Evolutionary conservation across 768 basidiomycete genomes (phyloP).

Genomic region (Gelatoporia subvermispora): DNA sequence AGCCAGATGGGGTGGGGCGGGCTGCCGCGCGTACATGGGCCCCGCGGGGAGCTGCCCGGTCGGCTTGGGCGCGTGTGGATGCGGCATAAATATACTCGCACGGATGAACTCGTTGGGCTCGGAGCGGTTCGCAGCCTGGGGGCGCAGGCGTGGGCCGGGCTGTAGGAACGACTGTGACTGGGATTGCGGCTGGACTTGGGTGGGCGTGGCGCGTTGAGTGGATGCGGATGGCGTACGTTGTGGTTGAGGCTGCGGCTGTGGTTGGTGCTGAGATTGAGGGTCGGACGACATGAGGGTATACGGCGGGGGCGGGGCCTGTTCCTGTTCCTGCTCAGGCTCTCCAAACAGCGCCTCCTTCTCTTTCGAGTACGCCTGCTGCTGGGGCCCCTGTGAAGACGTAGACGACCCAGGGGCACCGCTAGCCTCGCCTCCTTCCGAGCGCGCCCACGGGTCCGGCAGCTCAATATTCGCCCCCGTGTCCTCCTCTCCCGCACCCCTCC

Average conservation of each 20-base stretch:
- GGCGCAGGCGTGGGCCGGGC: constrained; percentile 22
- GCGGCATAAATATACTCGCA: constrained; percentile 45
- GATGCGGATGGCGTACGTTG: constrained; percentile 15
- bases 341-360: constrained; percentile 20
- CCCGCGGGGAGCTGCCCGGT: constrained; percentile 34
- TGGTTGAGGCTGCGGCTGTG: constrained; percentile 10
- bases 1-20: constrained; percentile 1
- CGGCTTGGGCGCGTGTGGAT: constrained; percentile 51
- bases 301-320: constrained; percentile 27
- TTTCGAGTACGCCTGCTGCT: no score
- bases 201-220: constrained; percentile 6
- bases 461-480: no score
- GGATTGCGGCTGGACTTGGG: constrained; percentile 14
- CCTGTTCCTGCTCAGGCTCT: constrained; percentile 11
- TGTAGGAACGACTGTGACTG: constrained; percentile 9
- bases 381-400: no score
- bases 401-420: no score
- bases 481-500: no score
- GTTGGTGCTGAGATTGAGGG: constrained; percentile 5
- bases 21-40: constrained; percentile 53
- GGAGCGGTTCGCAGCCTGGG: constrained; percentile 2
- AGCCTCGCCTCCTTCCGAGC: no score
- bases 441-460: no score
- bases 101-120: constrained; percentile 12
- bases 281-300: constrained; percentile 14